These are phyloP conservation scores for Pseudonitzschia multiseries DNA, from an alignment of 108 stramenopile genomes.

Conservation along the genomic window DNA sequence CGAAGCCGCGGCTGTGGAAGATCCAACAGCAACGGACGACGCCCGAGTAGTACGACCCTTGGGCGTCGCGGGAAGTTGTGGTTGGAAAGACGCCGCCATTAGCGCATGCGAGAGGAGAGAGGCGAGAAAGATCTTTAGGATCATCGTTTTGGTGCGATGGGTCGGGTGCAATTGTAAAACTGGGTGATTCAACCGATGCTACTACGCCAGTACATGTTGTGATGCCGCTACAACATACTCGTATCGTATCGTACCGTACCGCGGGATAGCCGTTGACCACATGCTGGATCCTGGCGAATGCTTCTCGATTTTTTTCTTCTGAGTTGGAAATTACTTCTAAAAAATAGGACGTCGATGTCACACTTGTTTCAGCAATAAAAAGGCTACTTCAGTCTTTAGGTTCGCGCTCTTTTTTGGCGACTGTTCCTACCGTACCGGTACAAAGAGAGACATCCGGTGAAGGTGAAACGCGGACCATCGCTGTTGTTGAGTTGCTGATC, in stretches of 20 bases:
- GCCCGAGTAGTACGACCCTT: not conserved
- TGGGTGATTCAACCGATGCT: too few species aligned
- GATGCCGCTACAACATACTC: too few species aligned
- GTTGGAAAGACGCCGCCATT: not conserved
- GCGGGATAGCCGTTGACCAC: too few species aligned
- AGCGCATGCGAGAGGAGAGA: not conserved
- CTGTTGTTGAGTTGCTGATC: too few species aligned
- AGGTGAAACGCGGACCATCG: not conserved
- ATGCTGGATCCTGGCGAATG: too few species aligned
- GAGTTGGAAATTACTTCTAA: too few species aligned
- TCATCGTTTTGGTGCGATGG: not conserved
- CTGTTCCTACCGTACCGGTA: too few species aligned
- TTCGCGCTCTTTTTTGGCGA: not conserved
- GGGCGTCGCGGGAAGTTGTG: not conserved
- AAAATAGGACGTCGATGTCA: not conserved
- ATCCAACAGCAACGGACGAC: not conserved
- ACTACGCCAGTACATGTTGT: too few species aligned
- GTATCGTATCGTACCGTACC: too few species aligned
- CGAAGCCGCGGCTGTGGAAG: slow-evolving; percentile 23
- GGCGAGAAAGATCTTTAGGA: not conserved
- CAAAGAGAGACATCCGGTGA: not conserved
- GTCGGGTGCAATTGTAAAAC: too few species aligned
- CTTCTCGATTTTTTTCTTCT: too few species aligned
- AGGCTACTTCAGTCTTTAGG: not conserved
- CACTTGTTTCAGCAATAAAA: not conserved